Evolutionary conservation across 2,329 filamentous ascomycete genomes (phyloP).

Genomic region (Fusarium ramigenum): DNA sequence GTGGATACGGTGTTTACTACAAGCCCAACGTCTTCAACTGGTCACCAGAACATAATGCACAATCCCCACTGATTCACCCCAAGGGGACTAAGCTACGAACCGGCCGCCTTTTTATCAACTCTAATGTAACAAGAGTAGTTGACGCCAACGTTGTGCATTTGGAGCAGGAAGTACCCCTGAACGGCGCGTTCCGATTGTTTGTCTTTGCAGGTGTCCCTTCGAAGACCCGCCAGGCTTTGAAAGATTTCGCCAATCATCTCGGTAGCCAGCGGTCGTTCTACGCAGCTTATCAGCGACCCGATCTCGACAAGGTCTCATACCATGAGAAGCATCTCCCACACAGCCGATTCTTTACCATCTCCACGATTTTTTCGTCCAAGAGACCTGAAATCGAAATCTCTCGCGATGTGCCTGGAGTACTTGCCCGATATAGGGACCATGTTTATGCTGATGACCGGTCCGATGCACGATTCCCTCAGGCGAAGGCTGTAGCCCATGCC

Average conservation of each 20-base stretch:
- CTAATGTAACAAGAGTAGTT: slow-evolving; percentile 84
- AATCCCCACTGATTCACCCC: slow-evolving; percentile 75
- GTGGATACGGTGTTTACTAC: slow-evolving; percentile 90
- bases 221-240: slow-evolving; percentile 69
- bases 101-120: slow-evolving; percentile 79
- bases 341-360: slow-evolving; percentile 82
- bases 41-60: slow-evolving; percentile 75
- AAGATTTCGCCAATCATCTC: slow-evolving; percentile 74
- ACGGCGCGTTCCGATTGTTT: slow-evolving; percentile 88
- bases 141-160: slow-evolving; percentile 91
- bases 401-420: slow-evolving; percentile 72
- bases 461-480: slow-evolving; percentile 74
- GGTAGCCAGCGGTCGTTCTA: slow-evolving; percentile 77
- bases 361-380: slow-evolving; percentile 75
- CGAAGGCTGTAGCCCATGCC: slow-evolving; percentile 79
- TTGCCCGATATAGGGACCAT: slow-evolving; percentile 81
- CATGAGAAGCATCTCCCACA: slow-evolving; percentile 89
- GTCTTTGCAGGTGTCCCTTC: slow-evolving; percentile 79
- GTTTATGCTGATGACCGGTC: slow-evolving; percentile 87
- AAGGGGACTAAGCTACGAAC: slow-evolving; percentile 72
- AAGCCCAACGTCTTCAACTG: slow-evolving; percentile 85
- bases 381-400: slow-evolving; percentile 77
- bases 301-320: slow-evolving; percentile 71
- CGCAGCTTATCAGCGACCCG: slow-evolving; percentile 68
- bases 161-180: slow-evolving; percentile 88